Percentiles rank a stretch among this genome's conserved stretches.
Evolutionary conservation across 2,329 filamentous ascomycete species (phyloP).

Genomic region (Purpureocillium lavendulum): DNA sequence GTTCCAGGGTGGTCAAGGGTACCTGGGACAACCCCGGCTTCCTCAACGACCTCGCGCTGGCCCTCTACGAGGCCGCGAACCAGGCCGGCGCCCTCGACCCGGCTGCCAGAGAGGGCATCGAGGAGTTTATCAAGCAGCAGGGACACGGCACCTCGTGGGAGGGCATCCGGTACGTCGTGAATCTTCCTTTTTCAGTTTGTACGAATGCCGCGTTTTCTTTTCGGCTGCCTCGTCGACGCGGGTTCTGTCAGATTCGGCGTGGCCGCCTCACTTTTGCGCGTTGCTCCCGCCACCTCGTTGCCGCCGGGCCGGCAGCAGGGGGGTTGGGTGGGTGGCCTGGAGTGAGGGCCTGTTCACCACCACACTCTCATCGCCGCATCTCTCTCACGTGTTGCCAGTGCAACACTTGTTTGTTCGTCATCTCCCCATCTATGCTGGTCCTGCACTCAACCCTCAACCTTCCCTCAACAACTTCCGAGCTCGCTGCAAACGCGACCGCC

Average conservation of each 20-base stretch:
- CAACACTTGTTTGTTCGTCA: background rate
- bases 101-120: conserved; percentile 20
- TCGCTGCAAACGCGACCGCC: too few relatives aligned
- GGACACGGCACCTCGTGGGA: conserved; percentile 33
- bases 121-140: conserved; percentile 19
- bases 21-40: conserved; percentile 25
- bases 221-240: too few relatives aligned
- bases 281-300: too few relatives aligned
- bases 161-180: conserved; percentile 30
- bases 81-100: conserved; percentile 16
- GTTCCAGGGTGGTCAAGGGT: conserved; percentile 1
- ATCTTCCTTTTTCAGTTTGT: conserved; percentile 4
- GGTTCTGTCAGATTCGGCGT: background rate
- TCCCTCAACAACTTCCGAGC: too few relatives aligned
- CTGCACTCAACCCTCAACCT: background rate
- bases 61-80: conserved; percentile 21
- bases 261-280: too few relatives aligned
- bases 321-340: too few relatives aligned
- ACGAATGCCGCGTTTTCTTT: background rate
- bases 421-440: too few relatives aligned
- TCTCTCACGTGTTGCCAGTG: background rate
- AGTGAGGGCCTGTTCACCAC: too few relatives aligned
- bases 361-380: too few relatives aligned
- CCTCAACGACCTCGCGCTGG: conserved; percentile 23
- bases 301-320: too few relatives aligned